Evolutionary conservation across 306 rosid species (phyloP).

Genomic region (Lathyrus sativus): DNA sequence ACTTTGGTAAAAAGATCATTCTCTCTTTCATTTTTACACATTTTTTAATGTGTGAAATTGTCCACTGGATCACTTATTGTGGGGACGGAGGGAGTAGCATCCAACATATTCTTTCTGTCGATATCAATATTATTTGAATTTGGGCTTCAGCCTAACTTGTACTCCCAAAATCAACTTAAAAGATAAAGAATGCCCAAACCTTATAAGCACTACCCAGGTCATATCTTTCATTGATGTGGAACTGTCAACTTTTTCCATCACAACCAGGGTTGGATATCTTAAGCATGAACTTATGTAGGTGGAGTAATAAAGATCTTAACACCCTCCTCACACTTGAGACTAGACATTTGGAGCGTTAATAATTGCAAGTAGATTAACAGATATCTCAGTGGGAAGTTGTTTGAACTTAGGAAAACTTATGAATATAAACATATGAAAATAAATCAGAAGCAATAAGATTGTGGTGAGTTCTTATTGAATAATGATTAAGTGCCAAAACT

Average conservation of each 20-base stretch:
- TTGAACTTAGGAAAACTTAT: constrained; percentile 8
- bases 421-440: constrained; percentile 11
- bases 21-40: too few species aligned
- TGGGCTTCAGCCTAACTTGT: background rate
- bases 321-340: background rate
- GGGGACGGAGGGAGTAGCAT: too few species aligned
- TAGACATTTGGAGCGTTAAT: background rate
- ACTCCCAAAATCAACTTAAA: background rate
- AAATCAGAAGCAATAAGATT: background rate
- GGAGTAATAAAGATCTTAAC: background rate
- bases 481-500: background rate
- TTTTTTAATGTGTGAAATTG: too few species aligned
- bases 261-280: background rate
- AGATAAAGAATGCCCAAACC: background rate
- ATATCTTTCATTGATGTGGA: background rate
- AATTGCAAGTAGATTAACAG: background rate
- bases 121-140: background rate
- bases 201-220: background rate
- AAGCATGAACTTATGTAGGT: background rate
- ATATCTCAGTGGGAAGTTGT: constrained; percentile 2
- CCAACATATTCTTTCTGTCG: background rate
- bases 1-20: too few species aligned
- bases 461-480: constrained; percentile 3
- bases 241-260: background rate
- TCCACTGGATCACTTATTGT: too few species aligned